A percentile compares a stretch with the other conserved stretches of the same genome.
These are phyloP conservation scores for Agapanthus africanus DNA, from an alignment of 106 monocot species.

Conservation along the genomic window DNA sequence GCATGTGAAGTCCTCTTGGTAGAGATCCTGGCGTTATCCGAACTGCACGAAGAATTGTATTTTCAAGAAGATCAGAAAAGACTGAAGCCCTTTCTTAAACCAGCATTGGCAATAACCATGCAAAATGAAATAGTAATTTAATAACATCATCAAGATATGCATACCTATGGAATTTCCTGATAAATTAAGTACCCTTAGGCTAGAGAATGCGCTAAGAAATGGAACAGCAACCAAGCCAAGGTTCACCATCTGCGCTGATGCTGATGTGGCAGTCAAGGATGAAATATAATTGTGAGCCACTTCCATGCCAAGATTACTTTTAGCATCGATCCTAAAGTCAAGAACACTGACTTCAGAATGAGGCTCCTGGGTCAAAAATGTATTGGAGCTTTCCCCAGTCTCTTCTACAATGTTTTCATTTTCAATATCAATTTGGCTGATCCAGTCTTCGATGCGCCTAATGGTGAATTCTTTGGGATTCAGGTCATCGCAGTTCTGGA, in stretches of 20 bases:
- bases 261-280: slow-evolving; percentile 37
- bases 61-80: background rate
- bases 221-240: slow-evolving; percentile 56
- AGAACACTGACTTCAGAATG: slow-evolving; percentile 12
- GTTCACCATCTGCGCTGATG: slow-evolving; percentile 53
- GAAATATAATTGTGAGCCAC: slow-evolving; percentile 53
- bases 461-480: slow-evolving; percentile 26
- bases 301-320: slow-evolving; percentile 41
- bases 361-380: slow-evolving; percentile 10
- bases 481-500: slow-evolving; percentile 21
- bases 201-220: slow-evolving; percentile 35
- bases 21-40: slow-evolving; percentile 63
- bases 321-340: slow-evolving; percentile 28
- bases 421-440: slow-evolving; percentile 54
- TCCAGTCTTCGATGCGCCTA: slow-evolving; percentile 69
- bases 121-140: background rate
- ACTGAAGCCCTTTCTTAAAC: background rate
- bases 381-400: slow-evolving; percentile 25
- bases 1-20: slow-evolving; percentile 78
- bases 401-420: slow-evolving; percentile 26
- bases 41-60: slow-evolving; percentile 35
- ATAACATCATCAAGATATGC: slow-evolving; percentile 4
- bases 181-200: slow-evolving; percentile 43
- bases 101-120: background rate
- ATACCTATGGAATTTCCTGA: slow-evolving; percentile 61